These are phyloP conservation scores for Cucurbita pepo DNA, from an alignment of 306 rosid genomes.

Conservation along the genomic window DNA sequence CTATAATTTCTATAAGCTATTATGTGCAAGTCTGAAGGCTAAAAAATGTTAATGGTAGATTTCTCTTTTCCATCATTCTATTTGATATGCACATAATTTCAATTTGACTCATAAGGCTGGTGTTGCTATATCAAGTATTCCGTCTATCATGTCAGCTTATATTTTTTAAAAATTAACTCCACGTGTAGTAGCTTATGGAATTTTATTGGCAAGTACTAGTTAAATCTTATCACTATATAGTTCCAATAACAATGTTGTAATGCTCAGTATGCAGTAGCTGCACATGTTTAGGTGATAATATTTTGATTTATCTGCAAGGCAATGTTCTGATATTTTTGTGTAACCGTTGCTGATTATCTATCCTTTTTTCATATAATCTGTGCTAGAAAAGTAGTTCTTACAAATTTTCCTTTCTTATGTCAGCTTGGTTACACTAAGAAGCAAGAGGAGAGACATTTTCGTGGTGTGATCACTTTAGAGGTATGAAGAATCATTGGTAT, in stretches of 20 bases:
- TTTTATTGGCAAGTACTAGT: neutral
- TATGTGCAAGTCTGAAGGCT: neutral
- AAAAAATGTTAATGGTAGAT: neutral
- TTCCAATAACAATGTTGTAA: neutral
- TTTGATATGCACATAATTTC: too few relatives aligned
- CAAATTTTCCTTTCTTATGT: slow-evolving; percentile 9
- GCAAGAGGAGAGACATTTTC: slow-evolving; percentile 87
- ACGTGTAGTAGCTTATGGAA: neutral
- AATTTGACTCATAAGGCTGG: too few relatives aligned
- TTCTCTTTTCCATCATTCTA: neutral
- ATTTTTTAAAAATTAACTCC: neutral
- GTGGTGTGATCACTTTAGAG: slow-evolving; percentile 92
- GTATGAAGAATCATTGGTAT: slow-evolving; percentile 21
- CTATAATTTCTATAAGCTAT: neutral
- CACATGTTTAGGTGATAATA: neutral
- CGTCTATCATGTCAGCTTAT: neutral
- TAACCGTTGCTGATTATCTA: neutral
- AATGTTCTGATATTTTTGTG: neutral
- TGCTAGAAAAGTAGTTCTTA: neutral
- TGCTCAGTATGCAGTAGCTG: neutral
- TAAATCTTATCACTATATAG: neutral
- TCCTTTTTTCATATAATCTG: neutral
- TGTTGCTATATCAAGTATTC: neutral
- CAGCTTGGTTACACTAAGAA: slow-evolving; percentile 98
- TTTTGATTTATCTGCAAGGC: neutral